phyloP scores from a whole-genome alignment of 108 stramenopile genomes.

The Aureococcus anophagefferens region DNA sequence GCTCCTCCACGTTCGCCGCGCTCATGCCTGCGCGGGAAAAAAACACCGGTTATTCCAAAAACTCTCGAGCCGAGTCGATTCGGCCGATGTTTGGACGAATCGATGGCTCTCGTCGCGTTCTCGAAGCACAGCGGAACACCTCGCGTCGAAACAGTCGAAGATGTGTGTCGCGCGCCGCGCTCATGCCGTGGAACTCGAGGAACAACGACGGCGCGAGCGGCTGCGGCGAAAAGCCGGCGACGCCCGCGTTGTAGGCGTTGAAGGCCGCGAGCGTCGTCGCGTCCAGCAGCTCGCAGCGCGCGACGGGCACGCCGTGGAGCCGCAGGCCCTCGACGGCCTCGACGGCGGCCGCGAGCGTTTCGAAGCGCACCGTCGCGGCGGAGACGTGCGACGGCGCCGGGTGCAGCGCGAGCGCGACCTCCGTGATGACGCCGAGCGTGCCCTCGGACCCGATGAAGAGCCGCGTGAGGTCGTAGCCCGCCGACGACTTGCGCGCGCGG shows the following conservation, averaged over 20 bases:
- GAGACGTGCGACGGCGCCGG: constrained; percentile 56
- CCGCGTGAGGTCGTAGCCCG: constrained; percentile 78
- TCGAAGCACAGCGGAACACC: no score
- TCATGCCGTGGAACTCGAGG: constrained; percentile 62
- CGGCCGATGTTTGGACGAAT: no score
- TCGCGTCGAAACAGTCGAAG: no score
- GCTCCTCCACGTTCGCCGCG: constrained; percentile 35
- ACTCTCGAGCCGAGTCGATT: no score
- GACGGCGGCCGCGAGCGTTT: constrained; percentile 51
- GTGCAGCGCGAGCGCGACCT: constrained; percentile 73
- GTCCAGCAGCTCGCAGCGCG: constrained; percentile 71
- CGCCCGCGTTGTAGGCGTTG: constrained; percentile 27
- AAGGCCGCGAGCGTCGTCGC: constrained; percentile 55
- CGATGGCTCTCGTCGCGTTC: no score
- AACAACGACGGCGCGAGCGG: constrained; percentile 68
- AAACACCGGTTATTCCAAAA: no score
- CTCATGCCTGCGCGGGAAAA: no score
- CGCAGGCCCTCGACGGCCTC: constrained; percentile 52
- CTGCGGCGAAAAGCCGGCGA: constrained; percentile 33
- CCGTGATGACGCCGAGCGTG: constrained; percentile 69
- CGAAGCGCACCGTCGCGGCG: constrained; percentile 51
- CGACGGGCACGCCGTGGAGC: constrained; percentile 51
- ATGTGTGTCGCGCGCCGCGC: no score
- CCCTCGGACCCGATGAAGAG: constrained; percentile 79
- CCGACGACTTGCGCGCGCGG: constrained; percentile 61